Conservation (phyloP, 129 eudicot species). For the Saposhnikovia divaricata region DNA sequence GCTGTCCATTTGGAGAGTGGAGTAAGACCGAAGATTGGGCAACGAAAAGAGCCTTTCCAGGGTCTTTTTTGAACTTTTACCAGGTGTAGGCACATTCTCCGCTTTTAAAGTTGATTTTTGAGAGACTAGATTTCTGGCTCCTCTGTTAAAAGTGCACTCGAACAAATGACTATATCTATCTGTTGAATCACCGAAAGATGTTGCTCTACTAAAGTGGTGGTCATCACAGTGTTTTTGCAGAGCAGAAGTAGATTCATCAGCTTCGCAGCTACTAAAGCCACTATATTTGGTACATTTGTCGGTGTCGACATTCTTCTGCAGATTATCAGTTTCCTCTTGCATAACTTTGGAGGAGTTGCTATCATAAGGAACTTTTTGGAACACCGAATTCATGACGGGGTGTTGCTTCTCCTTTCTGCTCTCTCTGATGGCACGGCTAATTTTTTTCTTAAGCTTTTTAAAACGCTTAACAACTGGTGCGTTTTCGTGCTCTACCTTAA, state of each 20-base stretch:
- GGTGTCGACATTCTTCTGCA: background rate
- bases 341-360: conserved; percentile 32
- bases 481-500: conserved; percentile 29
- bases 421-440: conserved; percentile 52
- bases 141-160: conserved; percentile 17
- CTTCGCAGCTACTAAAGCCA: conserved; percentile 20
- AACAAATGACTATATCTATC: conserved; percentile 48
- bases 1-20: conserved; percentile 24
- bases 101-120: conserved; percentile 31
- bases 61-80: conserved; percentile 5
- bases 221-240: background rate
- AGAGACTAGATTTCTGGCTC: conserved; percentile 15
- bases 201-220: conserved; percentile 26
- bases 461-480: conserved; percentile 32
- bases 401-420: conserved; percentile 58
- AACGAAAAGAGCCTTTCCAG: conserved; percentile 52
- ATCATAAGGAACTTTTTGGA: conserved; percentile 72
- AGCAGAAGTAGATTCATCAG: conserved; percentile 9
- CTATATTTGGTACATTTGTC: conserved; percentile 15
- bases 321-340: conserved; percentile 20
- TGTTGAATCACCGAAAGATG: conserved; percentile 41
- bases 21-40: conserved; percentile 45
- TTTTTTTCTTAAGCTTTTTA: conserved; percentile 56
- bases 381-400: conserved; percentile 66
- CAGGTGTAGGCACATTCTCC: conserved; percentile 21